Base-by-base conservation (phyloP, 2,329 filamentous ascomycete genomes). In the Epichloe sp. region DNA sequence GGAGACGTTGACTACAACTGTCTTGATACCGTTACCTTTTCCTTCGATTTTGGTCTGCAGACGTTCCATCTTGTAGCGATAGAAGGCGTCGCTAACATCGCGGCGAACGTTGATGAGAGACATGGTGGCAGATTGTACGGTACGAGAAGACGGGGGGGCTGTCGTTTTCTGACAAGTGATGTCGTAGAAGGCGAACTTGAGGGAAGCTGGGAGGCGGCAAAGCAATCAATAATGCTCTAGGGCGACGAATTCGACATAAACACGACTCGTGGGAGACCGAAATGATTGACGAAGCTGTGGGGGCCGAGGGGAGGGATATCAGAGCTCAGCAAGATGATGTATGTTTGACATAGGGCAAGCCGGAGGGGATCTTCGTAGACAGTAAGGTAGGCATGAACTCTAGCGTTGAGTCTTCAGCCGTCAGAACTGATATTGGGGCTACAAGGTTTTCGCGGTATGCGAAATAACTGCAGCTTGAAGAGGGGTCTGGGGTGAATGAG, bases 41-140 rank as follows among this genome's bases (percentile, higher is more conserved):
- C 93, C 93, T 76, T 98, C 93, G 63, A 98, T 94, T 80, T 98
- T 98, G 71, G 93, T 95, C 78, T 95, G 88, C 68, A 98, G 77
- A 63, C 83, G 85, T 77, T 97, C 93, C 93, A 98, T 98, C 83
- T 98, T 98, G 84, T 98, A 98, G 71, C 93, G 93, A 77, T 98
- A 98, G 83, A 96, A 98, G 74, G 86, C 86, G 76, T 98, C 93
- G 78, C 85, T 85, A 76, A 95, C 85, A 86, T 97, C 91, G 73
- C 88, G 88, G 73, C 90, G 90, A 74, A 97, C 90, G 75, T 98
- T 98, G 82, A 98, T 79, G 76, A 88, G 90, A 80, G 88, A 85
- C 93, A 97, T 97, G 73, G 63, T 89, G 81, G 70, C 74, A 72
- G 69, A 34, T 47, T 46, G 17, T 12, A 35, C 35, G 26, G 31